Evolutionary conservation across 2,329 filamentous ascomycete species (phyloP), one percentile per base, ranked within the genome.

Genomic region (Neonectria punicea): DNA sequence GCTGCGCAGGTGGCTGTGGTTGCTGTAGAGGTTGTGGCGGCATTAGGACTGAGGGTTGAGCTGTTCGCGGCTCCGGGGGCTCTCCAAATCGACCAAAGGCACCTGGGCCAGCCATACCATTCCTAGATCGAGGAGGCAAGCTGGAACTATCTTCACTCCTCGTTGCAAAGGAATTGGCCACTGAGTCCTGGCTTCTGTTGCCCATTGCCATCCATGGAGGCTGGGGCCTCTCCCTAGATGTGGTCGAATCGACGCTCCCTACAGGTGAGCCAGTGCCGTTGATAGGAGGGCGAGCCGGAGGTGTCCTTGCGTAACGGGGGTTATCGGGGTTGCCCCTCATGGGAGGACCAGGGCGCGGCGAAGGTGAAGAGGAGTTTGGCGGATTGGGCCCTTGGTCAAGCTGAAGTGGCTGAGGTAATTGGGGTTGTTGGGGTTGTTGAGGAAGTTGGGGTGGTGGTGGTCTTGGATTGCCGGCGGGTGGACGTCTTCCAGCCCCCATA

Each of bases 131-230:
- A 2, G 86, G 84, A 9, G 85, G 81, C 43, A 86, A 64, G 69
- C 83, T 86, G 5, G 76, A 78, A 5, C 80, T 78, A 72, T 89
- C 87, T 51, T 88, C 86, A 61, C 85, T 87, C 61, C 78, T 82
- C 2, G 78, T 75, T 3, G 70, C 73, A 20, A 85, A 75, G 0
- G 86, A 86, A 2, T 79, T 81, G 3, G 83, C 82, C 20, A 88
- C 78, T 0, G 86, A 89, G 58, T 89, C 87, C 68, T 89, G 87
- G 66, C 86, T 89, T 72, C 82, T 84, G 73, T 89, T 89, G 65
- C 78, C 81, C 11, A 82, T 80, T 1, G 82, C 80, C 34, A 87
- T 76, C 67, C 84, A 83, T 51, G 87, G 76, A 1, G 81, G 78
- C 10, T 80, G 77, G 39, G 82, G 81, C 18, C 79, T 80, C 39